Conservation (phyloP, 1,139 yeast species). For the Lodderomyces jiufengensis region DNA sequence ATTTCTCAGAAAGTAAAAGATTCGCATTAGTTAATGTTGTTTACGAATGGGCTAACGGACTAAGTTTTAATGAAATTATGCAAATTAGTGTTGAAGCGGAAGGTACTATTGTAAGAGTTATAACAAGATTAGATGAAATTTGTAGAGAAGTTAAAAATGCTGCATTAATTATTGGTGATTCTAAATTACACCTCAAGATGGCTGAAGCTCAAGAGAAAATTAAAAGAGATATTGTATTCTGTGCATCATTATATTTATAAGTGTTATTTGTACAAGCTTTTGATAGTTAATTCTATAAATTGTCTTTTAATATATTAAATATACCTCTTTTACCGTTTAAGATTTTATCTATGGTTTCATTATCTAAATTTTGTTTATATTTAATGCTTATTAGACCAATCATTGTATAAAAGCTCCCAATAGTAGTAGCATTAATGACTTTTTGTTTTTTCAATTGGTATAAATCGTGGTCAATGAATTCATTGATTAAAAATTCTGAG, state of each 20-base stretch:
- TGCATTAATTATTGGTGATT: conserved; percentile 91
- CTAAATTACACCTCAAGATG: conserved; percentile 83
- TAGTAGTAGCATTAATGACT: conserved; percentile 25
- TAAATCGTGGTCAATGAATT: conserved; percentile 7
- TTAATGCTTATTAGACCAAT: conserved; percentile 35
- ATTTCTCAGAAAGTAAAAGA: conserved; percentile 75
- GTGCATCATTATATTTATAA: conserved; percentile 86
- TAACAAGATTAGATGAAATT: conserved; percentile 88
- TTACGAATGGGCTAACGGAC: conserved; percentile 97
- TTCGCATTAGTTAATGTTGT: conserved; percentile 91
- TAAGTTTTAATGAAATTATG: conserved; percentile 88
- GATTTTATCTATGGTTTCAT: conserved; percentile 20
- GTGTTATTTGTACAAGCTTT: not conserved
- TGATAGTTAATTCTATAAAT: not conserved
- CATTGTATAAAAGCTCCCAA: conserved; percentile 40
- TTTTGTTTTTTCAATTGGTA: conserved; percentile 10
- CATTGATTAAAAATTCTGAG: conserved; percentile 6
- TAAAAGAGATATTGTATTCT: conserved; percentile 94
- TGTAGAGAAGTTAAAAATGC: conserved; percentile 95
- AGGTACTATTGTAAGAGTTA: conserved; percentile 97
- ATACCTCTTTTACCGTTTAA: conserved; percentile 27
- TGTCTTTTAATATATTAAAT: conserved; percentile 13
- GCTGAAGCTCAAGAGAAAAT: conserved; percentile 89
- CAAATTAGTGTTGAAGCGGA: conserved; percentile 86
- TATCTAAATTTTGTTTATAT: conserved; percentile 19